A percentile compares a stretch with the other conserved stretches of the same genome.
Evolutionary conservation across 225 moss, liverwort and hornwort genomes (phyloP).

Genomic region (Physcomitrellopsis africana): DNA sequence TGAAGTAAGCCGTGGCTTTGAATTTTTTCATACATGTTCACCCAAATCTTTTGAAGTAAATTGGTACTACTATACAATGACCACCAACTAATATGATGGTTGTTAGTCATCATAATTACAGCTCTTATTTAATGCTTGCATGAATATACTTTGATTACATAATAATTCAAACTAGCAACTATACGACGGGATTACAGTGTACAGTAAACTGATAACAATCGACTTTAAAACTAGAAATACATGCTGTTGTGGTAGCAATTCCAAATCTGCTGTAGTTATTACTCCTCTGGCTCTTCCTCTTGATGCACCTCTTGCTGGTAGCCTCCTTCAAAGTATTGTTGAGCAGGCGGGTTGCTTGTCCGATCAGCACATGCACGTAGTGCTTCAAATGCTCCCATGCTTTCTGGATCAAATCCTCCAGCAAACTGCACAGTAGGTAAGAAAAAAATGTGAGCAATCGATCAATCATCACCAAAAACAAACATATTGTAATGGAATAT

Average conservation of each 20-base stretch:
- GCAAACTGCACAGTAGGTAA: slow-evolving; percentile 55
- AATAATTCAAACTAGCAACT: too few relatives aligned
- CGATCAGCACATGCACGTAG: slow-evolving; percentile 60
- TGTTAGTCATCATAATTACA: too few relatives aligned
- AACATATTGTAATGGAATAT: not conserved
- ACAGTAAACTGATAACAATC: not conserved
- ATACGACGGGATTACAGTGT: too few relatives aligned
- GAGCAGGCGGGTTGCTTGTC: slow-evolving; percentile 18
- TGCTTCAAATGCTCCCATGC: slow-evolving; percentile 76
- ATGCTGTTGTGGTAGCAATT: not conserved
- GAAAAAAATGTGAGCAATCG: not conserved
- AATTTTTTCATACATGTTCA: too few relatives aligned
- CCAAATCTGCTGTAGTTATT: not conserved
- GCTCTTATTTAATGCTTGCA: too few relatives aligned
- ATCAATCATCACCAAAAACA: not conserved
- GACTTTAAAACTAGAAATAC: not conserved
- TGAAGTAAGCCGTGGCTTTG: too few relatives aligned
- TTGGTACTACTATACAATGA: too few relatives aligned
- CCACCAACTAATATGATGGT: too few relatives aligned
- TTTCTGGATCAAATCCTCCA: slow-evolving; percentile 79
- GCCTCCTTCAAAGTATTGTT: not conserved
- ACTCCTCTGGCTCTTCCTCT: not conserved
- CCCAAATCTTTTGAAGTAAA: too few relatives aligned
- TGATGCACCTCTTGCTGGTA: not conserved
- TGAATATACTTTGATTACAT: too few relatives aligned